A percentile compares a stretch with the other conserved stretches of the same genome.
Conservation (phyloP, 768 basidiomycete genomes). For the Leccinum rimulosum region DNA sequence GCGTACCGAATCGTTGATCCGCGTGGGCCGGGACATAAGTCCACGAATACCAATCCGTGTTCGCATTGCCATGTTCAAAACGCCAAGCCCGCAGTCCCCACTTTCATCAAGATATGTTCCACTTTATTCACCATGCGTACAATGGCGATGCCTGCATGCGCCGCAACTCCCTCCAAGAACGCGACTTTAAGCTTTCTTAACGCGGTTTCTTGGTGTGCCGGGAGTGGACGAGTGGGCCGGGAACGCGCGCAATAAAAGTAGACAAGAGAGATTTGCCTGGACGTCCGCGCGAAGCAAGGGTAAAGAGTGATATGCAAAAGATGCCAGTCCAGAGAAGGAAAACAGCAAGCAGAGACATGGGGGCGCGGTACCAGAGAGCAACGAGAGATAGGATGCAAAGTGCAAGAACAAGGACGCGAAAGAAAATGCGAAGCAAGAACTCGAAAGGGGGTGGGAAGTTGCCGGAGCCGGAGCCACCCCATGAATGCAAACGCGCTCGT, state of each 20-base stretch:
- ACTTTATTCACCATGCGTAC: too few relatives aligned
- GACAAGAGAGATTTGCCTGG: slow-evolving; percentile 60
- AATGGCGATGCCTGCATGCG: too few relatives aligned
- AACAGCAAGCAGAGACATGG: slow-evolving; percentile 54
- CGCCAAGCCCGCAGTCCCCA: not conserved
- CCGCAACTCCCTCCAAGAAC: too few relatives aligned
- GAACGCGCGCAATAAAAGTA: slow-evolving; percentile 44
- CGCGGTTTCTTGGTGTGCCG: slow-evolving; percentile 26
- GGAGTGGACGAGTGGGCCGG: slow-evolving; percentile 32
- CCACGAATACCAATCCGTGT: slow-evolving; percentile 38
- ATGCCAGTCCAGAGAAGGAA: slow-evolving; percentile 60
- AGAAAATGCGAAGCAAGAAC: slow-evolving; percentile 45
- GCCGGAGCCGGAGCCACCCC: slow-evolving; percentile 34
- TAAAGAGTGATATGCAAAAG: slow-evolving; percentile 55
- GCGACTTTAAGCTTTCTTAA: too few relatives aligned
- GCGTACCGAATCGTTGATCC: slow-evolving; percentile 25
- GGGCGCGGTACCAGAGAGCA: slow-evolving; percentile 56
- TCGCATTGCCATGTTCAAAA: not conserved
- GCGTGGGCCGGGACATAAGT: slow-evolving; percentile 46
- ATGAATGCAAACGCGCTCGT: slow-evolving; percentile 35
- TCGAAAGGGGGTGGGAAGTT: slow-evolving; percentile 36
- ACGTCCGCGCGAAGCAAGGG: slow-evolving; percentile 55
- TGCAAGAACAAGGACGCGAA: slow-evolving; percentile 58
- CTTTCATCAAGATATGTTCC: too few relatives aligned
- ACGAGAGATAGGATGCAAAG: slow-evolving; percentile 56